These are phyloP conservation scores for Camelina sativa DNA, from an alignment of 345 rosid genomes.

Conservation along the genomic window DNA sequence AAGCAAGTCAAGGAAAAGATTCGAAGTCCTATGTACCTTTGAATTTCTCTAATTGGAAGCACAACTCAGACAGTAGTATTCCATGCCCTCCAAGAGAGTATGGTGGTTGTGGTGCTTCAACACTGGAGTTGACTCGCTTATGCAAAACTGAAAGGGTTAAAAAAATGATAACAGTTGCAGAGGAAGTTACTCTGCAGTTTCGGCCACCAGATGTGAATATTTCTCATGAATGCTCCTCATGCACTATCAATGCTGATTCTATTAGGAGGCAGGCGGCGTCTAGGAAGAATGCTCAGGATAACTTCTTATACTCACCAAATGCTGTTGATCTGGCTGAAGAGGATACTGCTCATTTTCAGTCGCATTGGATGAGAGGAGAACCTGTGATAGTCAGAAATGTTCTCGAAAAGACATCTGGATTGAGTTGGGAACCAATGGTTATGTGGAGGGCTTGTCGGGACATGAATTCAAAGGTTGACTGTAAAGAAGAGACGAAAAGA, in stretches of 20 bases:
- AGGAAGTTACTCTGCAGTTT: conserved; percentile 51
- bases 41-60: conserved; percentile 51
- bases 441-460: conserved; percentile 85
- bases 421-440: conserved; percentile 94
- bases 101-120: conserved; percentile 67
- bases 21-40: not conserved
- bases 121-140: conserved; percentile 58
- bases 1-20: no score
- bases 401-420: conserved; percentile 61
- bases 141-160: conserved; percentile 50
- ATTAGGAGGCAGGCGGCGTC: conserved; percentile 50
- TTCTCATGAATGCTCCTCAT: conserved; percentile 53
- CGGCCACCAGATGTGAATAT: conserved; percentile 40
- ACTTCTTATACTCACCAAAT: conserved; percentile 66
- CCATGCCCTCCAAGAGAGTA: conserved; percentile 63
- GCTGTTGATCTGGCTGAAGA: conserved; percentile 53
- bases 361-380: conserved; percentile 76
- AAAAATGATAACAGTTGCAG: conserved; percentile 53
- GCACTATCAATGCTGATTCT: conserved; percentile 43
- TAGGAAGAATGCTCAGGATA: conserved; percentile 56
- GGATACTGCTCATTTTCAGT: conserved; percentile 69
- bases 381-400: conserved; percentile 70
- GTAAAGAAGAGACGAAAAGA: conserved; percentile 41
- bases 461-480: conserved; percentile 40
- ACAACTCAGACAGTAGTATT: conserved; percentile 54